Evolutionary conservation across 2,329 filamentous ascomycete genomes (phyloP).

Genomic region (Pseudogymnoascus verrucosus): DNA sequence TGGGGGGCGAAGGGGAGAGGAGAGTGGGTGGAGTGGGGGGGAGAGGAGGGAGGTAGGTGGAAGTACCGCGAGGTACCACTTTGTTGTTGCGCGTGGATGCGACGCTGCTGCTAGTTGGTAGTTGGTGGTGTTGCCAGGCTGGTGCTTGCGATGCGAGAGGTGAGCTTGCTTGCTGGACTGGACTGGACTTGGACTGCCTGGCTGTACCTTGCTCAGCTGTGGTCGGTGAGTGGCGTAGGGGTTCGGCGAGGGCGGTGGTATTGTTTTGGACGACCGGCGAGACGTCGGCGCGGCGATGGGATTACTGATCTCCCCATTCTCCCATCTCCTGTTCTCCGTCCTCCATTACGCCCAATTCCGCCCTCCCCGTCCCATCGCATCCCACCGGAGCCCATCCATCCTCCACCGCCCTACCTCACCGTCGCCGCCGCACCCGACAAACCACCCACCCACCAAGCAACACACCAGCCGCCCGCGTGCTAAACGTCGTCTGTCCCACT

Average conservation of each 20-base stretch:
- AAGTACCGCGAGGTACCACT: neutral
- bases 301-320: neutral
- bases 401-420: conserved; percentile 29
- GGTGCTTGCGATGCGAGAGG: neutral
- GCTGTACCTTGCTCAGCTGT: neutral
- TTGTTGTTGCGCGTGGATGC: neutral
- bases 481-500: neutral
- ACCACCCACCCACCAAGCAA: too few species aligned
- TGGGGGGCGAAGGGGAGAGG: neutral
- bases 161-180: neutral
- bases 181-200: too few species aligned
- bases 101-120: too few species aligned
- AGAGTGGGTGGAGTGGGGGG: neutral
- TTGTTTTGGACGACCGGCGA: neutral
- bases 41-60: neutral
- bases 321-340: too few species aligned
- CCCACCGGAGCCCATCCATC: conserved; percentile 16
- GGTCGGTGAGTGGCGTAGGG: neutral
- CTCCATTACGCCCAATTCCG: neutral
- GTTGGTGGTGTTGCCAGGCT: too few species aligned
- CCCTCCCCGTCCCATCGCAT: conserved; percentile 22
- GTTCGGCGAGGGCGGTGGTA: neutral
- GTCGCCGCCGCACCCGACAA: conserved; percentile 21
- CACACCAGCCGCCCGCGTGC: neutral
- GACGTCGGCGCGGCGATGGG: neutral